Evolutionary conservation across 2,329 filamentous ascomycete species (phyloP).

Genomic region (Cadophora malorum): DNA sequence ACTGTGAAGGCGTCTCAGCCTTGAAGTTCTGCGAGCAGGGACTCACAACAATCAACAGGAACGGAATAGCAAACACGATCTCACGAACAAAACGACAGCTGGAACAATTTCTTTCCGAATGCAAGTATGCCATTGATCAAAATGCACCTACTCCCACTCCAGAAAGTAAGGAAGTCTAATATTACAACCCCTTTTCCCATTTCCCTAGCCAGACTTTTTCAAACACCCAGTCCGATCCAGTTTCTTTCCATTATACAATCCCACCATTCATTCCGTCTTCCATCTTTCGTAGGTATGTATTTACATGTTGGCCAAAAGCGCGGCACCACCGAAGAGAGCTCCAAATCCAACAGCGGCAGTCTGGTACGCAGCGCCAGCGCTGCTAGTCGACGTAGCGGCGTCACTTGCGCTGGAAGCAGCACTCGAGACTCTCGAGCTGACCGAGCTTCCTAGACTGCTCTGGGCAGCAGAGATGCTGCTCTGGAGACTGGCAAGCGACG

Average conservation of each 20-base stretch:
- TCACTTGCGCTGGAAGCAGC: conserved; percentile 4
- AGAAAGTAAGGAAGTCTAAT: conserved; percentile 5
- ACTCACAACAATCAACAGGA: too few relatives aligned
- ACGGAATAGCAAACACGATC: too few relatives aligned
- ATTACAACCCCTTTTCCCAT: conserved; percentile 4
- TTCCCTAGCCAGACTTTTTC: not conserved
- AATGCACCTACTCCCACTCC: not conserved
- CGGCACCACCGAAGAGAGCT: conserved; percentile 42
- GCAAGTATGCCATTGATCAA: not conserved
- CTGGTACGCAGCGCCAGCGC: conserved; percentile 36
- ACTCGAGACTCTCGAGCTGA: conserved; percentile 12
- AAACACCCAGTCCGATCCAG: not conserved
- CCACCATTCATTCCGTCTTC: not conserved
- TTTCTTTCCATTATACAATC: not conserved
- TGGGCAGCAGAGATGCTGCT: conserved; percentile 23
- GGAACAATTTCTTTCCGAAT: too few relatives aligned
- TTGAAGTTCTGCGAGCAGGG: too few relatives aligned
- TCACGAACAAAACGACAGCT: too few relatives aligned
- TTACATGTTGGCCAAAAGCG: conserved; percentile 41
- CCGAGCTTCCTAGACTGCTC: not conserved
- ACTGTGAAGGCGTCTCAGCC: too few relatives aligned
- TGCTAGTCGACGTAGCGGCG: conserved; percentile 25
- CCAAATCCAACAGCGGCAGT: conserved; percentile 41
- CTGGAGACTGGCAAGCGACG: conserved; percentile 10
- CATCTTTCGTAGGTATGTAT: not conserved